Evolutionary conservation across 805 yeast species (phyloP).

Genomic region (Saccharomycopsis schoenii): DNA sequence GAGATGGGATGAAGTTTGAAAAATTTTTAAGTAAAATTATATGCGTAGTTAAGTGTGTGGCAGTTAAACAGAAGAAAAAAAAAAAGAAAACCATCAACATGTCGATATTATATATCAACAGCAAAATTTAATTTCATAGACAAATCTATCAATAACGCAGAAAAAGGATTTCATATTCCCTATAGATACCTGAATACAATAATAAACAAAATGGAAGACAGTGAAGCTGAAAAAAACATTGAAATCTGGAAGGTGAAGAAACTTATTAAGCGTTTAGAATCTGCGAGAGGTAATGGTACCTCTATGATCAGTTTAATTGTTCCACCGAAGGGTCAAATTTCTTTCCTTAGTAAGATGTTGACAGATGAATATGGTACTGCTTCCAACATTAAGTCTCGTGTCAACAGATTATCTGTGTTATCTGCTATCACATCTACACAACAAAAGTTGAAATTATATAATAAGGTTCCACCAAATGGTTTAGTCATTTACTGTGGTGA

Average conservation of each 20-base stretch:
- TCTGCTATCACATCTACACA: conserved; percentile 98
- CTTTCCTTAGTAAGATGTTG: conserved; percentile 80
- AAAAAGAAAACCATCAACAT: too few species aligned
- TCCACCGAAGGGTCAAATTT: conserved; percentile 91
- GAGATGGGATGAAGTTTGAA: neutral
- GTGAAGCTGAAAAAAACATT: conserved; percentile 91
- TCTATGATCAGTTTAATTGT: conserved; percentile 96
- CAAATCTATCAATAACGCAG: neutral
- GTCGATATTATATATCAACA: too few species aligned
- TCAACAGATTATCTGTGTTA: conserved; percentile 86
- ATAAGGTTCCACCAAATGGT: conserved; percentile 87
- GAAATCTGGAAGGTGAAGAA: conserved; percentile 99
- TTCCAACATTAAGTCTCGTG: conserved; percentile 95
- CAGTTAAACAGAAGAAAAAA: neutral
- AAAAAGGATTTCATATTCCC: neutral
- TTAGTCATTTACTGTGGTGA: conserved; percentile 97
- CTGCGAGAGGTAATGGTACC: conserved; percentile 97
- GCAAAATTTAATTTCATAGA: too few species aligned
- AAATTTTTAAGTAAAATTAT: too few species aligned
- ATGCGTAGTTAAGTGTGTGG: neutral
- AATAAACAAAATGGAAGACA: conserved; percentile 25
- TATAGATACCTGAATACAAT: neutral
- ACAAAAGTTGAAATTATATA: conserved; percentile 87
- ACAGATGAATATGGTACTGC: conserved; percentile 99
- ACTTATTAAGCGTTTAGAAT: conserved; percentile 75